phyloP scores from a whole-genome alignment of 225 moss, liverwort and hornwort genomes.

The Rhytidiadelphus loreus region DNA sequence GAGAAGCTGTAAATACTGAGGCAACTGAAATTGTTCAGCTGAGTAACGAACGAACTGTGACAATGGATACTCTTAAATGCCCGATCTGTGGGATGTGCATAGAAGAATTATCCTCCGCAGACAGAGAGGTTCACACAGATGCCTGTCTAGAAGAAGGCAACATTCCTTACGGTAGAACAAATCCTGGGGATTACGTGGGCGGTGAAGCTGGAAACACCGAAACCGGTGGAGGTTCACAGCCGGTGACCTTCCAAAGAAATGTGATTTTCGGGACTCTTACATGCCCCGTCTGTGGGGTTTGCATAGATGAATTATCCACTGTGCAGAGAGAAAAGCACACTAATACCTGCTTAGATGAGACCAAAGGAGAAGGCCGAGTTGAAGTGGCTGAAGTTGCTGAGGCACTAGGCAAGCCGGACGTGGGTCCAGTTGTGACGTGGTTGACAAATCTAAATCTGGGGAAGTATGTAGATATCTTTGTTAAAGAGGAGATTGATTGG shows the following conservation, averaged over 20 bases:
- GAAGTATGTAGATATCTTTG: constrained; percentile 62
- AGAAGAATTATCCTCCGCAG: constrained; percentile 18
- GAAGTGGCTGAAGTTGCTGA: constrained; percentile 12
- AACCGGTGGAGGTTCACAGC: neutral
- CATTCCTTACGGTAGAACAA: neutral
- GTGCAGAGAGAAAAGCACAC: constrained; percentile 61
- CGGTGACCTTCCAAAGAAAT: neutral
- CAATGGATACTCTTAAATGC: constrained; percentile 18
- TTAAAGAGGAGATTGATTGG: constrained; percentile 90
- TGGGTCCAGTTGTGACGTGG: constrained; percentile 58
- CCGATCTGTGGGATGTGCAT: constrained; percentile 64
- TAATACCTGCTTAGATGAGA: constrained; percentile 62
- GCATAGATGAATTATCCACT: constrained; percentile 41
- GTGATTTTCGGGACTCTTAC: neutral
- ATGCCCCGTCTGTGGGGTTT: constrained; percentile 70
- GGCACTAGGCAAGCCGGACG: constrained; percentile 11
- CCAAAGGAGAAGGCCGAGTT: constrained; percentile 3
- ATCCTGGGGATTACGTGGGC: neutral
- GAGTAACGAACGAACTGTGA: neutral
- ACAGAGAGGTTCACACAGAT: constrained; percentile 54
- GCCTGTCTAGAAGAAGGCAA: constrained; percentile 39
- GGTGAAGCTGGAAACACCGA: constrained; percentile 8
- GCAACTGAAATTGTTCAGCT: neutral
- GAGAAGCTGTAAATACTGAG: neutral
- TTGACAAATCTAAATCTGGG: constrained; percentile 53